Evolutionary conservation across 164 flowering plant genomes (phyloP).

Genomic region (Amborella trichopoda): DNA sequence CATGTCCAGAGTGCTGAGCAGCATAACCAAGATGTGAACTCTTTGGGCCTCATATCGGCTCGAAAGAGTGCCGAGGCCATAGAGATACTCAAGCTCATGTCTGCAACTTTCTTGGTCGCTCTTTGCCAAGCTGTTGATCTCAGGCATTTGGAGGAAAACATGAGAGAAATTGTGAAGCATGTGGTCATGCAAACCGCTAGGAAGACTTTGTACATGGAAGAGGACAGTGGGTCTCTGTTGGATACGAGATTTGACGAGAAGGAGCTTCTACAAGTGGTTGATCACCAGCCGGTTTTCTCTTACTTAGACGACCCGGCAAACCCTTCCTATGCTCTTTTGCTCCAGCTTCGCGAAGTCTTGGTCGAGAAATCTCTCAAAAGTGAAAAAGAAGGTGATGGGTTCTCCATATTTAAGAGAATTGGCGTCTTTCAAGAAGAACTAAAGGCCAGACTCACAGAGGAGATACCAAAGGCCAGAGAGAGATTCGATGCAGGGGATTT

Average conservation of each 20-base stretch:
- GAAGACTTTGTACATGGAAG: neutral
- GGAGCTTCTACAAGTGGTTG: neutral
- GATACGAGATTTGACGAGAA: neutral
- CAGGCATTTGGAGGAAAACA: slow-evolving; percentile 2
- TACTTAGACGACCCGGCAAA: slow-evolving; percentile 50
- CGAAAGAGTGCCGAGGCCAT: neutral
- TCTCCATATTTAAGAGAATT: slow-evolving; percentile 43
- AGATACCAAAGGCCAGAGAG: slow-evolving; percentile 20
- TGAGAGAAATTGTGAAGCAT: neutral
- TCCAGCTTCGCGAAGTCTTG: slow-evolving; percentile 38
- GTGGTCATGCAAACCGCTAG: neutral
- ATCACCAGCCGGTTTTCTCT: slow-evolving; percentile 20
- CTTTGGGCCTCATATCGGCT: neutral
- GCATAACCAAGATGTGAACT: slow-evolving; percentile 1
- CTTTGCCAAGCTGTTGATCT: slow-evolving; percentile 1
- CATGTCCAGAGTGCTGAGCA: slow-evolving; percentile 5
- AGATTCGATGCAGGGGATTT: slow-evolving; percentile 22
- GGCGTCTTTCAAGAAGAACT: slow-evolving; percentile 40
- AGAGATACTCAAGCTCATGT: slow-evolving; percentile 1
- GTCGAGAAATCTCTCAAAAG: slow-evolving; percentile 20
- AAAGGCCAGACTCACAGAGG: slow-evolving; percentile 36
- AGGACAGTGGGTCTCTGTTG: neutral
- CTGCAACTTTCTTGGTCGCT: neutral
- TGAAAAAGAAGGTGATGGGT: slow-evolving; percentile 17
- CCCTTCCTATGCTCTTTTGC: slow-evolving; percentile 37